Evolutionary conservation across 768 basidiomycete species (phyloP).

Genomic region (Russula emetica): DNA sequence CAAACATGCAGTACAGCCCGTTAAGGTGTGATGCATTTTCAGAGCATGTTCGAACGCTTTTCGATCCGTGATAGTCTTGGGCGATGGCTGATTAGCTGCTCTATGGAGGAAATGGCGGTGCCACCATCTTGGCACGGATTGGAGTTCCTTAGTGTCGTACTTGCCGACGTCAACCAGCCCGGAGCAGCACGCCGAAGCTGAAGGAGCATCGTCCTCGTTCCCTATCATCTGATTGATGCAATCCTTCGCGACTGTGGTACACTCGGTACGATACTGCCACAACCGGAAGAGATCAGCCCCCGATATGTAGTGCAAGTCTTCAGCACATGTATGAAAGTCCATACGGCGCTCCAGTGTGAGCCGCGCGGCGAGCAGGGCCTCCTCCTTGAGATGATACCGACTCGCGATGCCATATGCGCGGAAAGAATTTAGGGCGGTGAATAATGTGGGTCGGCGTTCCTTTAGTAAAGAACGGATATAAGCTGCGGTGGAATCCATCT

Average conservation of each 20-base stretch:
- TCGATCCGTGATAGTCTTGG: constrained; percentile 10
- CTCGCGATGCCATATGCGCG: constrained; percentile 14
- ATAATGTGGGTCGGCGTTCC: background rate
- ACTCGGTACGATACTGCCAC: background rate
- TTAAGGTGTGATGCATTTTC: background rate
- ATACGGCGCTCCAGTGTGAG: constrained; percentile 3
- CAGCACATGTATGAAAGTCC: constrained; percentile 1
- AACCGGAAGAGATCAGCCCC: constrained; percentile 8
- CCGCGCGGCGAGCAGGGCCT: constrained; percentile 1
- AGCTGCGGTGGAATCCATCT: constrained; percentile 2
- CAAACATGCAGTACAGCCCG: background rate
- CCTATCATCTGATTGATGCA: too few relatives aligned
- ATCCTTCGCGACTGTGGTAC: background rate
- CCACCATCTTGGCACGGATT: constrained; percentile 16
- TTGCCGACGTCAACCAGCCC: background rate
- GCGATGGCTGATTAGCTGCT: background rate
- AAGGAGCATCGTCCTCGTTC: too few relatives aligned
- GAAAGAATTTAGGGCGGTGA: background rate
- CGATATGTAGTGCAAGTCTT: constrained; percentile 1
- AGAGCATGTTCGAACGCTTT: constrained; percentile 4
- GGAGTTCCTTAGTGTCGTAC: background rate
- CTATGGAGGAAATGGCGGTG: constrained; percentile 8
- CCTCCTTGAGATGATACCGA: constrained; percentile 10
- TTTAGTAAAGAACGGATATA: background rate
- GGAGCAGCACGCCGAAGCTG: too few relatives aligned